Evolutionary conservation across 495 filamentous ascomycete species (phyloP).

Genomic region (Thermochaetoides thermophila): DNA sequence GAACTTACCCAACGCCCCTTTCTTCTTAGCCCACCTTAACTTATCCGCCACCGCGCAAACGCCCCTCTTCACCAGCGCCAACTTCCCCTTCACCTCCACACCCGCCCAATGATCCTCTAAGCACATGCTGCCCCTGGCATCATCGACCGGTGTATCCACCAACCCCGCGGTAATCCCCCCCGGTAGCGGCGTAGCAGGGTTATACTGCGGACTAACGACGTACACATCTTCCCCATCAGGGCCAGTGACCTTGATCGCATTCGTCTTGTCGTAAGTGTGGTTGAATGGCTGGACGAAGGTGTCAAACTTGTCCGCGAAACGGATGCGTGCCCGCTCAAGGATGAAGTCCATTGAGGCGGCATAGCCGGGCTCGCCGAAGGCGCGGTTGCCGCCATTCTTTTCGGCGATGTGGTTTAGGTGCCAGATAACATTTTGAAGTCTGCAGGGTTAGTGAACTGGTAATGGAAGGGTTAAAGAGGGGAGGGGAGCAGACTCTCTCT

Average conservation of each 20-base stretch:
- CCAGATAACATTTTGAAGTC: constrained; percentile 21
- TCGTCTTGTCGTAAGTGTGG: constrained; percentile 19
- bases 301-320: constrained; percentile 16
- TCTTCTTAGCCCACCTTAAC: constrained; percentile 37
- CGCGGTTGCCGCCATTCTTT: constrained; percentile 29
- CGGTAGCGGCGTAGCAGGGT: constrained; percentile 11
- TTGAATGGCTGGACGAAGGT: constrained; percentile 42
- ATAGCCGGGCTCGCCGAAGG: constrained; percentile 47
- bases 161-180: constrained; percentile 10
- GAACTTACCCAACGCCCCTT: constrained; percentile 37
- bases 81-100: constrained; percentile 32
- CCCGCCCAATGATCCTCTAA: constrained; percentile 22
- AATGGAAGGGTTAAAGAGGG: constrained; percentile 7
- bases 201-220: constrained; percentile 19
- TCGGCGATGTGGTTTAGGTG: constrained; percentile 30
- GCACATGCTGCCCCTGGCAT: constrained; percentile 21
- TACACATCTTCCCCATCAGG: constrained; percentile 14
- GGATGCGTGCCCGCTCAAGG: constrained; percentile 26
- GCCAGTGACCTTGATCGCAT: constrained; percentile 13
- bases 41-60: constrained; percentile 47
- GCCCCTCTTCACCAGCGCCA: constrained; percentile 50
- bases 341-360: constrained; percentile 49
- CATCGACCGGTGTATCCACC: constrained; percentile 17
- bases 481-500: constrained; percentile 11
- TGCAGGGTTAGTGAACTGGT: not conserved